Conservation (phyloP, 176 grass and related monocot genomes). For the Avena atlantica region DNA sequence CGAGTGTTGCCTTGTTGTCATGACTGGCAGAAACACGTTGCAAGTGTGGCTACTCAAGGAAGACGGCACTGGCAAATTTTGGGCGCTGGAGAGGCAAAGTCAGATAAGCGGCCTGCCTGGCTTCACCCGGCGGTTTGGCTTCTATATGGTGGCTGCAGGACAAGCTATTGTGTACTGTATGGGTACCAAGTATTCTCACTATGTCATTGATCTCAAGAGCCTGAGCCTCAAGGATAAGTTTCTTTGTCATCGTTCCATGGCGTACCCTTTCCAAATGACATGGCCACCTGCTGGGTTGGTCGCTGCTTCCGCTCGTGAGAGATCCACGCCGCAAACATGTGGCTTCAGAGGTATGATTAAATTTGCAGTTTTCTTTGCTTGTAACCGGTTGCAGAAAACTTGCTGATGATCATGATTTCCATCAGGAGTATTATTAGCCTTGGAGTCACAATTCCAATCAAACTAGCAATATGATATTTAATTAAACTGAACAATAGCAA, state of each 20-base stretch:
- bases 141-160: neutral
- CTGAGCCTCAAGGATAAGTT: neutral
- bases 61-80: neutral
- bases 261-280: neutral
- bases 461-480: neutral
- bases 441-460: neutral
- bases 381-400: neutral
- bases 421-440: neutral
- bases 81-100: neutral
- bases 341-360: neutral
- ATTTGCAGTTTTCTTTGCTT: neutral
- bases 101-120: neutral
- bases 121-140: neutral
- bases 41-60: conserved; percentile 37
- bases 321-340: neutral
- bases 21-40: neutral
- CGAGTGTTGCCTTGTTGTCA: conserved; percentile 30
- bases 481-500: neutral
- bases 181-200: neutral
- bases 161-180: neutral
- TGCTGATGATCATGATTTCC: neutral
- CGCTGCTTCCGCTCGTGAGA: neutral
- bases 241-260: neutral
- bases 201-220: neutral
- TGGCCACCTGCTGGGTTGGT: neutral